Percentiles rank a stretch among this genome's conserved stretches.
Evolutionary conservation across 129 eudicot genomes (phyloP).

Genomic region (Saposhnikovia divaricata): DNA sequence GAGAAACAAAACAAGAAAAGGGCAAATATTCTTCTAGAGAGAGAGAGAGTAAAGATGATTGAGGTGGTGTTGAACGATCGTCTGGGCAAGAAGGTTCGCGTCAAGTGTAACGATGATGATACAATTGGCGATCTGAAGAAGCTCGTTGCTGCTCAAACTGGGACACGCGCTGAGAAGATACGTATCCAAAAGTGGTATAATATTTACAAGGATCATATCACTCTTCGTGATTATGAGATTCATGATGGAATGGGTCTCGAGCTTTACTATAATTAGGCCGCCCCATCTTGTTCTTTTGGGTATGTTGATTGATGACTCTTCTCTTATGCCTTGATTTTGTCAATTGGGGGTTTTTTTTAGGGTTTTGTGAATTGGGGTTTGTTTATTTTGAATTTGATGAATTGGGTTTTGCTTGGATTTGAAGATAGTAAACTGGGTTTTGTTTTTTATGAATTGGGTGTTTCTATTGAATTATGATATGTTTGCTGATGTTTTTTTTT

Average conservation of each 20-base stretch:
- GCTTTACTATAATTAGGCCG: not conserved
- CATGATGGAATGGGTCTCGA: slow-evolving; percentile 76
- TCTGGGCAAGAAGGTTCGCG: slow-evolving; percentile 86
- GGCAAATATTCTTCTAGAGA: not conserved
- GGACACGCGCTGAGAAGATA: slow-evolving; percentile 78
- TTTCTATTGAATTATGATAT: no score
- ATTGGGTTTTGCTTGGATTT: not conserved
- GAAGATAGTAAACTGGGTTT: not conserved
- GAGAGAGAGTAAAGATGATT: slow-evolving; percentile 43
- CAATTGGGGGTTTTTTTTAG: not conserved
- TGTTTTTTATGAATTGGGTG: no score
- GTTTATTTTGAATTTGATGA: no score
- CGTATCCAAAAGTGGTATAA: slow-evolving; percentile 28
- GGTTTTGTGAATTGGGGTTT: not conserved
- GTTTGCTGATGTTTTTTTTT: not conserved
- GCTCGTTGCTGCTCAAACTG: slow-evolving; percentile 89
- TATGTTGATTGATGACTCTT: not conserved
- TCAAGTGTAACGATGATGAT: slow-evolving; percentile 90
- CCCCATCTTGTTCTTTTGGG: not conserved
- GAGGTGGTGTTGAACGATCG: slow-evolving; percentile 96
- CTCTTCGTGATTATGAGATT: slow-evolving; percentile 3
- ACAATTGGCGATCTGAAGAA: slow-evolving; percentile 87
- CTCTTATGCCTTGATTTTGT: not conserved
- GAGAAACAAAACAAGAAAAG: not conserved
- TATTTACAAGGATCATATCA: slow-evolving; percentile 5